Evolutionary conservation across 2,329 filamentous ascomycete species (phyloP).

Genomic region (Epichloe glyceriae): DNA sequence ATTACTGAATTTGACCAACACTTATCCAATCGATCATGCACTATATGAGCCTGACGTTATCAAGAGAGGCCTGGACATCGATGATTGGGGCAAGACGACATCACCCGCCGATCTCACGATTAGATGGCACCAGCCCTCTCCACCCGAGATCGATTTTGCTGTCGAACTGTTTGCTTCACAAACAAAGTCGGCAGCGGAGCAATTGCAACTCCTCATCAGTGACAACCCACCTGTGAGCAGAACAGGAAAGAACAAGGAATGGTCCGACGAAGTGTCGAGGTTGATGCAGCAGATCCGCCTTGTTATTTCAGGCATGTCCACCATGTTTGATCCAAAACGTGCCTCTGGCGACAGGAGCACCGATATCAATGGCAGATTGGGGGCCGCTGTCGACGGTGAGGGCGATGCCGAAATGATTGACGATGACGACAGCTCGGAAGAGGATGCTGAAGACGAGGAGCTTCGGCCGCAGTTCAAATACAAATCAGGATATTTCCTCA

Average conservation of each 20-base stretch:
- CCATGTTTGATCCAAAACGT: constrained; percentile 71
- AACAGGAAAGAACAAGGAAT: constrained; percentile 93
- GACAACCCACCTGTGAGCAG: constrained; percentile 72
- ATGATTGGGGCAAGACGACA: constrained; percentile 75
- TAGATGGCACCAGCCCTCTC: constrained; percentile 77
- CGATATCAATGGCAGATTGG: constrained; percentile 22
- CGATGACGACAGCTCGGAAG: constrained; percentile 40
- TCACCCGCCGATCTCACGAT: constrained; percentile 66
- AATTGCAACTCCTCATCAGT: constrained; percentile 67
- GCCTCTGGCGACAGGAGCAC: constrained; percentile 43
- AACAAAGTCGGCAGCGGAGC: constrained; percentile 59
- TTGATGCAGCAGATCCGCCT: constrained; percentile 79
- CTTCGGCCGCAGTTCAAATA: constrained; percentile 81
- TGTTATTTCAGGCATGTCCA: constrained; percentile 80
- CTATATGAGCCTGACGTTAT: constrained; percentile 73
- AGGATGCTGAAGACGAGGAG: constrained; percentile 65
- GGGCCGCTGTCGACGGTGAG: constrained; percentile 38
- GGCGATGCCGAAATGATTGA: constrained; percentile 35
- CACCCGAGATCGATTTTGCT: constrained; percentile 75
- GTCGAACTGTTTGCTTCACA: constrained; percentile 81
- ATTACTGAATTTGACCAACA: constrained; percentile 84
- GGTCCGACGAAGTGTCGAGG: constrained; percentile 91
- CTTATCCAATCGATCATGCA: constrained; percentile 80
- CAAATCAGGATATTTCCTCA: constrained; percentile 73
- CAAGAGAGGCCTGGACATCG: constrained; percentile 55